A percentile compares a stretch with the other conserved stretches of the same genome.
These are phyloP conservation scores for Symmetrospora coprosmae DNA, from an alignment of 768 basidiomycete genomes.

Conservation along the genomic window DNA sequence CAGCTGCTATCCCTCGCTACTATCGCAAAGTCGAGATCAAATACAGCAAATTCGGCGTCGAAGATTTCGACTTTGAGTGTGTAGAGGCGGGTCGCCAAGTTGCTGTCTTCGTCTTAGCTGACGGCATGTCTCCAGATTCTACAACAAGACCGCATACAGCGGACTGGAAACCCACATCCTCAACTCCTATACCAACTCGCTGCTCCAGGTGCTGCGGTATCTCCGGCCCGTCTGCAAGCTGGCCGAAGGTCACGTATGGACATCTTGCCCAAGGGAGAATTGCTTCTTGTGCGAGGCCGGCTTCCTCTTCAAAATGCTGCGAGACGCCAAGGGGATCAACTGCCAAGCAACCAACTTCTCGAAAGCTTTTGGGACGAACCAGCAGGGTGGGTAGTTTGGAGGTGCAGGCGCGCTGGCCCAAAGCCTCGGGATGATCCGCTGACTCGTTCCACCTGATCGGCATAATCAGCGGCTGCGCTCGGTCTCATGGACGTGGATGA, in stretches of 20 bases:
- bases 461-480: slow-evolving; percentile 49
- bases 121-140: slow-evolving; percentile 50
- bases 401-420: too few relatives aligned
- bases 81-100: too few relatives aligned
- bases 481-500: slow-evolving; percentile 75
- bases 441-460: too few relatives aligned
- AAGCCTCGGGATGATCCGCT: too few relatives aligned
- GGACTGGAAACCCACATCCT: slow-evolving; percentile 93
- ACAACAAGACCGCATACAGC: slow-evolving; percentile 77
- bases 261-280: slow-evolving; percentile 73
- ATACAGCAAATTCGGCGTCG: slow-evolving; percentile 95
- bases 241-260: slow-evolving; percentile 82
- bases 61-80: slow-evolving; percentile 96
- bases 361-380: slow-evolving; percentile 73
- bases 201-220: slow-evolving; percentile 84
- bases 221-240: slow-evolving; percentile 57
- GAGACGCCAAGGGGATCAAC: slow-evolving; percentile 83
- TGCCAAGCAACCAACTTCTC: slow-evolving; percentile 97
- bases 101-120: too few relatives aligned
- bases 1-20: slow-evolving; percentile 48
- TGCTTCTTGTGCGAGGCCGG: slow-evolving; percentile 90
- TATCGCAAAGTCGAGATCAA: slow-evolving; percentile 93
- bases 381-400: too few relatives aligned
- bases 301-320: slow-evolving; percentile 85
- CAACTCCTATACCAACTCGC: slow-evolving; percentile 87